Percentiles rank a stretch among this genome's conserved stretches.
phyloP scores from a whole-genome alignment of 1,284 basidiomycete species.

The Leccinum variabile region DNA sequence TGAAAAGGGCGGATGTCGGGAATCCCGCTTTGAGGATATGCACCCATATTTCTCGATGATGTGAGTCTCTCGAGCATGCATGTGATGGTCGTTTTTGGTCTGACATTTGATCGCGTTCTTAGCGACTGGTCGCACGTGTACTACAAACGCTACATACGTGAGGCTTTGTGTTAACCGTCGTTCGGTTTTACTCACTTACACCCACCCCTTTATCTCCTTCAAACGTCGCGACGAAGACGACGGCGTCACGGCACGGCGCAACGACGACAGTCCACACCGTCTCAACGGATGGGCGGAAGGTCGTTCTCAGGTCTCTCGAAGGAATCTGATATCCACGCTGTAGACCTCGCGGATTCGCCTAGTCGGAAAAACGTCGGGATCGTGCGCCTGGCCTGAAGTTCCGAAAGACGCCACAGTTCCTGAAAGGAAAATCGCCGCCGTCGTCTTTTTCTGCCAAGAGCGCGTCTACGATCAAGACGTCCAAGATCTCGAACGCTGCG shows the following conservation, averaged over 20 bases:
- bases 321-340: constrained; percentile 40
- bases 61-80: constrained; percentile 46
- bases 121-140: constrained; percentile 87
- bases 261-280: constrained; percentile 45
- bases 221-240: too few relatives aligned
- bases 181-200: constrained; percentile 16
- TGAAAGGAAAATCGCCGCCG: constrained; percentile 65
- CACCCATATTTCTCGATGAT: constrained; percentile 98
- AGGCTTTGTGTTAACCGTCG: constrained; percentile 30
- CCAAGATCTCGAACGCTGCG: constrained; percentile 46
- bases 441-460: constrained; percentile 55
- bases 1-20: constrained; percentile 29
- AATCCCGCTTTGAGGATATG: constrained; percentile 89
- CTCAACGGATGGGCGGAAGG: constrained; percentile 43
- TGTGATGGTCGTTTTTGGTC: constrained; percentile 13
- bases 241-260: too few relatives aligned
- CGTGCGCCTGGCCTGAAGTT: constrained; percentile 46
- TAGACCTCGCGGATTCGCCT: constrained; percentile 40
- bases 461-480: constrained; percentile 39
- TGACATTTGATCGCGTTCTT: constrained; percentile 20
- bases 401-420: constrained; percentile 63
- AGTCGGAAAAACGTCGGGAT: constrained; percentile 63
- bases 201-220: constrained; percentile 10
- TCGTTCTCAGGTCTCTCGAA: constrained; percentile 60
- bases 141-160: constrained; percentile 91